A percentile compares a stretch with the other conserved stretches of the same genome.
Conservation (phyloP, 495 filamentous ascomycete species). For the Tuber indicum region DNA sequence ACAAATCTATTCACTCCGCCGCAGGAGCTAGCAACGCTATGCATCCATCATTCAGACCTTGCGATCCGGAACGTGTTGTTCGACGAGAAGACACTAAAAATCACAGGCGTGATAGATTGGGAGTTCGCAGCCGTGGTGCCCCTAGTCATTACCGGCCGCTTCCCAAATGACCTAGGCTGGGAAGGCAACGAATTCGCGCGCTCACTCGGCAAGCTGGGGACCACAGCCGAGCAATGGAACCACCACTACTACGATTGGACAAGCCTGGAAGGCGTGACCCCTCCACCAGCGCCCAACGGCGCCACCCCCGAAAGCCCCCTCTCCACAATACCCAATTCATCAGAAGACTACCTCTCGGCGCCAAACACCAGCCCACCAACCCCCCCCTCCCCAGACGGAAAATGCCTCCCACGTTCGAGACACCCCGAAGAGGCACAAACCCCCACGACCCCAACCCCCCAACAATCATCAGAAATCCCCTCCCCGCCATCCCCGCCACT, state of each 20-base stretch:
- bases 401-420: neutral
- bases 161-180: slow-evolving; percentile 41
- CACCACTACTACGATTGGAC: slow-evolving; percentile 42
- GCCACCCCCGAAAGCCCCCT: slow-evolving; percentile 9
- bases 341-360: slow-evolving; percentile 26
- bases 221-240: slow-evolving; percentile 36
- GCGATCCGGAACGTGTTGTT: slow-evolving; percentile 42
- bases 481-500: slow-evolving; percentile 38
- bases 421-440: neutral
- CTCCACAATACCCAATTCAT: neutral
- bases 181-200: slow-evolving; percentile 42
- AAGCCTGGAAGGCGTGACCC: slow-evolving; percentile 35
- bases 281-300: slow-evolving; percentile 21
- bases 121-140: slow-evolving; percentile 41
- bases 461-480: slow-evolving; percentile 13
- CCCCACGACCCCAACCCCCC: neutral
- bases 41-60: slow-evolving; percentile 42
- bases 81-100: slow-evolving; percentile 41
- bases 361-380: slow-evolving; percentile 20
- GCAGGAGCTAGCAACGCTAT: slow-evolving; percentile 37
- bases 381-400: slow-evolving; percentile 14
- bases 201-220: slow-evolving; percentile 36
- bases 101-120: slow-evolving; percentile 42
- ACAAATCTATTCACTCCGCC: slow-evolving; percentile 37
- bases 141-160: slow-evolving; percentile 37